Conservation (phyloP, 2,329 filamentous ascomycete species). For the Colletotrichum brevisporum region DNA sequence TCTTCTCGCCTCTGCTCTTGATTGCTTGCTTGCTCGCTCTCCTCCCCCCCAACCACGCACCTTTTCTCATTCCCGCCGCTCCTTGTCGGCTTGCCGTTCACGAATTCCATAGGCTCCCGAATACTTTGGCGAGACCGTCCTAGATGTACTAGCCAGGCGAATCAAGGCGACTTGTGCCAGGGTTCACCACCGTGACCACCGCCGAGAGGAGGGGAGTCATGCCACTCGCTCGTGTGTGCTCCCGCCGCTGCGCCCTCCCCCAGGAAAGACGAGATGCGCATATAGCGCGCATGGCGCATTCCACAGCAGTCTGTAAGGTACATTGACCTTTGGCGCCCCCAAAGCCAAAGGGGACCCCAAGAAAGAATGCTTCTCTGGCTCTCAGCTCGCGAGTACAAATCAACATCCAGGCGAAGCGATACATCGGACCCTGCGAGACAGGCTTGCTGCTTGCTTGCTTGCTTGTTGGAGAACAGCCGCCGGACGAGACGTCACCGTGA, state of each 20-base stretch:
- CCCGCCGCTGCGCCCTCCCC: slow-evolving; percentile 4
- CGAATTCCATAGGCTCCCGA: slow-evolving; percentile 33
- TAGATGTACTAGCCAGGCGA: slow-evolving; percentile 32
- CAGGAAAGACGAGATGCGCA: slow-evolving; percentile 18
- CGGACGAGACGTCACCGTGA: slow-evolving; percentile 27
- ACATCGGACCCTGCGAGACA: slow-evolving; percentile 2
- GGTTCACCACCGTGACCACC: slow-evolving; percentile 32
- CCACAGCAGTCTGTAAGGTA: slow-evolving; percentile 38
- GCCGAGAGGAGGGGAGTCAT: slow-evolving; percentile 33
- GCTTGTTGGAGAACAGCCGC: slow-evolving; percentile 35
- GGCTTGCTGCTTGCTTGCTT: slow-evolving; percentile 5
- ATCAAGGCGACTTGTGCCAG: slow-evolving; percentile 35
- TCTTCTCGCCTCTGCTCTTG: slow-evolving; percentile 4
- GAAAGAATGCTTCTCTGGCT: background rate
- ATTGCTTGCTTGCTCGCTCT: slow-evolving; percentile 16
- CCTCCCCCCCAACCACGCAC: slow-evolving; percentile 30
- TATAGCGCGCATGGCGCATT: slow-evolving; percentile 29
- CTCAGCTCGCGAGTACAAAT: slow-evolving; percentile 14
- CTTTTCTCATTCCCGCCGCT: slow-evolving; percentile 35
- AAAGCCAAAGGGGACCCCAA: background rate
- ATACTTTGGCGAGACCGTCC: slow-evolving; percentile 17
- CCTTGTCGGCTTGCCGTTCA: slow-evolving; percentile 8
- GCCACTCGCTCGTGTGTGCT: slow-evolving; percentile 21
- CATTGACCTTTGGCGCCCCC: slow-evolving; percentile 26
- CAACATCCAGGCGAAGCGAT: slow-evolving; percentile 8